Evolutionary conservation across 2,329 filamentous ascomycete species (phyloP).

Genomic region (Bertia moriformis): DNA sequence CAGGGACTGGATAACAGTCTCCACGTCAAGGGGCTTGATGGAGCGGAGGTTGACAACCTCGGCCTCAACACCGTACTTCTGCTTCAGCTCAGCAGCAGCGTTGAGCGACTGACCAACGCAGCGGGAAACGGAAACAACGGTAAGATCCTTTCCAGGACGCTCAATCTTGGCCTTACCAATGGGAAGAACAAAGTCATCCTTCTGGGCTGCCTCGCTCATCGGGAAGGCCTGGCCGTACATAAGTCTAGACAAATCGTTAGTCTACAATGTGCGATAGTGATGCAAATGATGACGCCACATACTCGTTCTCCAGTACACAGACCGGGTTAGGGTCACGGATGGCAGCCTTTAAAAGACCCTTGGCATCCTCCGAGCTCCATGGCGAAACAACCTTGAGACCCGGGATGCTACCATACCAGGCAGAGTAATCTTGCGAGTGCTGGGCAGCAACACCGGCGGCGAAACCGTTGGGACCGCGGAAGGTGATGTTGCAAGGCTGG

Average conservation of each 20-base stretch:
- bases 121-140: conserved; percentile 85
- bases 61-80: conserved; percentile 87
- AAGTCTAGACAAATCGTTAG: conserved; percentile 17
- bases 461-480: conserved; percentile 98
- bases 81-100: conserved; percentile 82
- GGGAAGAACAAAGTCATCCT: conserved; percentile 89
- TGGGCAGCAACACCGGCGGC: conserved; percentile 88
- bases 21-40: conserved; percentile 89
- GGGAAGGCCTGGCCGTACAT: conserved; percentile 92
- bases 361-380: conserved; percentile 95
- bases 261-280: not conserved
- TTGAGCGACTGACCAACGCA: conserved; percentile 84
- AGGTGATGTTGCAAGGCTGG: conserved; percentile 98
- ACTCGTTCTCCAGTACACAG: conserved; percentile 73
- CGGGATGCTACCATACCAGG: conserved; percentile 97
- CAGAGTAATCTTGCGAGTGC: conserved; percentile 97
- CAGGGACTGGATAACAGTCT: conserved; percentile 87
- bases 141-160: conserved; percentile 86
- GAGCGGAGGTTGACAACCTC: conserved; percentile 98
- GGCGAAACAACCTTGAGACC: conserved; percentile 93
- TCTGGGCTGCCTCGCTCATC: conserved; percentile 93
- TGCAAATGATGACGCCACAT: not conserved
- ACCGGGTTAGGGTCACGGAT: conserved; percentile 98
- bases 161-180: conserved; percentile 99
- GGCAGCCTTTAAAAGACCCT: conserved; percentile 92